phyloP scores from a whole-genome alignment of 164 flowering plant species.

The Chloranthus sessilifolius region DNA sequence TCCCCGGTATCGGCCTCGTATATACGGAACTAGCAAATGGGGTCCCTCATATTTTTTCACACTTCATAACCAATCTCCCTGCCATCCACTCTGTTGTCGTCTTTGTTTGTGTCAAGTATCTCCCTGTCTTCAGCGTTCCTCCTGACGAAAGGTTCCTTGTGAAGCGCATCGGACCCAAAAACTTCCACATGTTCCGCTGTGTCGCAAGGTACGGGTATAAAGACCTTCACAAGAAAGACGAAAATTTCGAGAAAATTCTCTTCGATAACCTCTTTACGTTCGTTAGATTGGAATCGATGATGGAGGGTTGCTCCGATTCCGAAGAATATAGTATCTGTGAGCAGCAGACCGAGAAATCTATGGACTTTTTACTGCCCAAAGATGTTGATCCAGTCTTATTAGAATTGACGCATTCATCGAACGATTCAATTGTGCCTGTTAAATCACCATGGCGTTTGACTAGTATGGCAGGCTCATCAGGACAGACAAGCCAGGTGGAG shows the following conservation, averaged over 20 bases:
- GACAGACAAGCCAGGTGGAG: slow-evolving; percentile 41
- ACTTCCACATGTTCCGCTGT: slow-evolving; percentile 93
- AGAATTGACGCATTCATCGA: slow-evolving; percentile 46
- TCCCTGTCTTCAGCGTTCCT: slow-evolving; percentile 93
- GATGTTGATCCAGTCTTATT: slow-evolving; percentile 26
- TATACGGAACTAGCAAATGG: slow-evolving; percentile 95
- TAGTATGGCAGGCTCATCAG: slow-evolving; percentile 29
- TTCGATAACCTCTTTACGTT: slow-evolving; percentile 68
- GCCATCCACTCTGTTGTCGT: slow-evolving; percentile 92
- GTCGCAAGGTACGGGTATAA: slow-evolving; percentile 96
- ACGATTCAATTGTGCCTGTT: slow-evolving; percentile 58
- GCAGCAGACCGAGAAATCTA: slow-evolving; percentile 47
- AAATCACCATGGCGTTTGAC: slow-evolving; percentile 28
- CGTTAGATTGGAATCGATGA: slow-evolving; percentile 83
- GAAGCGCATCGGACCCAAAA: slow-evolving; percentile 86
- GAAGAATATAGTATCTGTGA: slow-evolving; percentile 38
- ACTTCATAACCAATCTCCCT: slow-evolving; percentile 93
- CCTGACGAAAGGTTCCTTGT: slow-evolving; percentile 84
- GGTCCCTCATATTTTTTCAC: slow-evolving; percentile 94
- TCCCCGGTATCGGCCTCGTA: slow-evolving; percentile 94
- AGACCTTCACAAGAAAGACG: slow-evolving; percentile 93
- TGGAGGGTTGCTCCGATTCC: slow-evolving; percentile 94
- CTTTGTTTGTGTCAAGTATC: slow-evolving; percentile 93
- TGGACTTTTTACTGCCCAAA: slow-evolving; percentile 28
- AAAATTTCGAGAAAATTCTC: slow-evolving; percentile 87